Conservation (phyloP, 129 eudicot species). For the Lactuca sativa region DNA sequence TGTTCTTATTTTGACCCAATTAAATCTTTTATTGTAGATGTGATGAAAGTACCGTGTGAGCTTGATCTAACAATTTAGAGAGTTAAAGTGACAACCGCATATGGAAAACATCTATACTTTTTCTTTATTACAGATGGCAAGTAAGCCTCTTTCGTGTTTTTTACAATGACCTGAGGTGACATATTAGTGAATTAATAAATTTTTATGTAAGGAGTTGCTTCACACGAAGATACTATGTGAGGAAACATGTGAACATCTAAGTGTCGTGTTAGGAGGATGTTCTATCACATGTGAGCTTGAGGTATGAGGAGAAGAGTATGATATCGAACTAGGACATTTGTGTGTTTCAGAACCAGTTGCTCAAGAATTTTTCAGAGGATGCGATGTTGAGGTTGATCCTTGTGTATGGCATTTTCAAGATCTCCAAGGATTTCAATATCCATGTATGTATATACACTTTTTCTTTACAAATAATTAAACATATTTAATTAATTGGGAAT, state of each 20-base stretch:
- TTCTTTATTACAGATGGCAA: constrained; percentile 75
- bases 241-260: constrained; percentile 57
- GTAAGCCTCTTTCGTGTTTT: constrained; percentile 33
- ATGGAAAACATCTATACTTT: constrained; percentile 70
- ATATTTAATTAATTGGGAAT: background rate
- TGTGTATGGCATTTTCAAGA: constrained; percentile 58
- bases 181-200: constrained; percentile 3
- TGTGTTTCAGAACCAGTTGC: constrained; percentile 54
- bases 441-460: constrained; percentile 37
- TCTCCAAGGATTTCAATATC: constrained; percentile 57
- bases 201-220: constrained; percentile 51
- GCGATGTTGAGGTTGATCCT: too few relatives aligned
- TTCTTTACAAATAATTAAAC: background rate
- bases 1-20: constrained; percentile 18
- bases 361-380: constrained; percentile 50
- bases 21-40: constrained; percentile 45
- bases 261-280: constrained; percentile 55
- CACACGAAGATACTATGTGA: constrained; percentile 62
- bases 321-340: constrained; percentile 47
- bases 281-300: constrained; percentile 86
- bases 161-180: background rate
- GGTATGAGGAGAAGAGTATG: constrained; percentile 68
- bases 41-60: constrained; percentile 64
- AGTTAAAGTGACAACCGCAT: constrained; percentile 88
- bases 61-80: constrained; percentile 78